phyloP scores from a whole-genome alignment of 495 filamentous ascomycete genomes.

The Hyaloscypha finlandica region DNA sequence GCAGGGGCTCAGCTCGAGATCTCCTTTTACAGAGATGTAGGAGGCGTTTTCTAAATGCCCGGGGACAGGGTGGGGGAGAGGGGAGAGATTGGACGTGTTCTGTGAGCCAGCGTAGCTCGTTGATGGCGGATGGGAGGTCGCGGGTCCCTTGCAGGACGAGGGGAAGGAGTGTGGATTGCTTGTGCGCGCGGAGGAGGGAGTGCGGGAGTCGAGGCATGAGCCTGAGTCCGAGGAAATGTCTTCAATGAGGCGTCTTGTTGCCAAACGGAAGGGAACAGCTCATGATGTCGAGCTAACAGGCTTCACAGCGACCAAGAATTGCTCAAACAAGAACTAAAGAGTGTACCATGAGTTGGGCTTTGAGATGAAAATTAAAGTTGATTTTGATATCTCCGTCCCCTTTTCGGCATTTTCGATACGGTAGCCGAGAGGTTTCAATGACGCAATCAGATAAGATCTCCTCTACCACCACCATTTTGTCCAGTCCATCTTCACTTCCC shows the following conservation, averaged over 20 bases:
- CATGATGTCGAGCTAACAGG: not conserved
- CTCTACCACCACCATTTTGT: not conserved
- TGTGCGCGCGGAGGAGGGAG: conserved; percentile 52
- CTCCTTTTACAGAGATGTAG: conserved; percentile 57
- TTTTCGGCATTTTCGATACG: conserved; percentile 15
- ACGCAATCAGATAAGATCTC: conserved; percentile 12
- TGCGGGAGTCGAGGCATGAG: conserved; percentile 77
- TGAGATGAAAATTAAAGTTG: not conserved
- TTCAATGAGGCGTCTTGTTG: not conserved
- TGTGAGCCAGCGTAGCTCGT: conserved; percentile 86
- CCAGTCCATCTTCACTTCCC: not conserved
- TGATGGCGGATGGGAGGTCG: conserved; percentile 57
- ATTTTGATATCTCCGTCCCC: conserved; percentile 10
- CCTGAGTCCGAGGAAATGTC: not conserved
- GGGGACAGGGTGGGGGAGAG: not conserved
- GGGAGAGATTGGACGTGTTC: conserved; percentile 53
- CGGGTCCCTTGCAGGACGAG: conserved; percentile 71
- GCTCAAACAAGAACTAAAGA: conserved; percentile 9
- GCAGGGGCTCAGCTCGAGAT: conserved; percentile 70
- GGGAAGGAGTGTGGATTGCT: conserved; percentile 60
- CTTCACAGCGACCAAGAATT: not conserved
- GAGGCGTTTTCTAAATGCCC: conserved; percentile 31
- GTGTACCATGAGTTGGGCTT: not conserved
- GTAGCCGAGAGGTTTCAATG: conserved; percentile 1
- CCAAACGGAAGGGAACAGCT: not conserved